Base-by-base conservation (phyloP, 441 rosid genomes). In the Arabidopsis hybrid region DNA sequence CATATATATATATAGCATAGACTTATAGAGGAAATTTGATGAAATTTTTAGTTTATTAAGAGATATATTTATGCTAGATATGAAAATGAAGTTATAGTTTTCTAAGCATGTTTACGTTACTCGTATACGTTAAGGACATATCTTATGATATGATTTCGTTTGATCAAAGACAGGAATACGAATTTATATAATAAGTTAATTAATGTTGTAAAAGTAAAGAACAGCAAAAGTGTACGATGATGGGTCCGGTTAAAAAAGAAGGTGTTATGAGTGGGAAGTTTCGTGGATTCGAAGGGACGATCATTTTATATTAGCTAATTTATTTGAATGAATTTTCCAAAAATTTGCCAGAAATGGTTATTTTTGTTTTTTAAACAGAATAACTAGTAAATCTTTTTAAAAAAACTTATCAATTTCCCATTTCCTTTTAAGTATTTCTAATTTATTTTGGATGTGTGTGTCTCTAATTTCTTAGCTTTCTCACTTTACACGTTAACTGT, bases 221-320 rank as follows among this genome's bases (percentile, higher is more conserved):
- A 76, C 51, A 76, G 71, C 71, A 69, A 76, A 70, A 70, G 75
- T 39, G 70, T 69, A 55, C 60, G 79, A 68, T 52, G 52, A 76
- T 57, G 75, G 79, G 79, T 56, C 79, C 79, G 42, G 6, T 57
- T 70, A 2, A 43, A 70, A 70, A 70, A 57, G 47, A 18, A 31
- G 39, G 1, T 62, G 70, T 9, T 29, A 75, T 69, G 61, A 70
- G 79, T 76, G 75, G 43, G 59, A 63, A 56, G 71, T 76, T 57
- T 76, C 79, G 79, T 76, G 75, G 75, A 76, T 56, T 69, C 55
- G 60, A 76, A 76, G 75, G 75, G 79, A 76, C 75, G 55, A 76
- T 76, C 61, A 69, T 69, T 62, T 69, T 69, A 26, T 26, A 26
- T 26, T 26, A 21, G 3, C 26, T 21, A 26, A 26, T 26, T 26